Evolutionary conservation across 805 yeast species (phyloP).

Genomic region (Candida ovalis): DNA sequence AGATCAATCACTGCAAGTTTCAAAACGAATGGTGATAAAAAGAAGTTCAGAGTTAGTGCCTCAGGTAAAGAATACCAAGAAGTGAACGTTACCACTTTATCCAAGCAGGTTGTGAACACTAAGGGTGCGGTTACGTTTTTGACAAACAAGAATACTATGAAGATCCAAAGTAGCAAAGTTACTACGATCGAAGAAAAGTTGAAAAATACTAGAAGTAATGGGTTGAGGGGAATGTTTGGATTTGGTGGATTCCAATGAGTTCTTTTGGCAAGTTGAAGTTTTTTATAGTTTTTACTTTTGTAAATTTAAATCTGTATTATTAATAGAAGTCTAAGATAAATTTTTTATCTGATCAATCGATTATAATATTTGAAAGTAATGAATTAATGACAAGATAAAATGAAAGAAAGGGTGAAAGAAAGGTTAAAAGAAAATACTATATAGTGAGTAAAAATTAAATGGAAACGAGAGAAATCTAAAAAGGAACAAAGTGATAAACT

Average conservation of each 20-base stretch:
- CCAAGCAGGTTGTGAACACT: slow-evolving; percentile 20
- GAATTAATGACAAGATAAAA: not conserved
- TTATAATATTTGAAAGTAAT: not conserved
- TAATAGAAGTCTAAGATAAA: not conserved
- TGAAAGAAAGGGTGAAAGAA: not conserved
- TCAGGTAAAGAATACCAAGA: slow-evolving; percentile 26
- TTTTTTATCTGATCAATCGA: not conserved
- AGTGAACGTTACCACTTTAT: slow-evolving; percentile 28
- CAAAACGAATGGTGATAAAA: slow-evolving; percentile 13
- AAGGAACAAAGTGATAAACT: not conserved
- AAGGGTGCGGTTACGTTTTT: slow-evolving; percentile 29
- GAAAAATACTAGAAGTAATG: slow-evolving; percentile 9
- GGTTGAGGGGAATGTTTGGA: slow-evolving; percentile 13
- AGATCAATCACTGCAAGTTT: slow-evolving; percentile 30
- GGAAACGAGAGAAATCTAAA: not conserved
- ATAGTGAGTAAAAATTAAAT: not conserved
- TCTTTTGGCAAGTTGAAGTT: not conserved
- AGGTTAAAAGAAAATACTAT: not conserved
- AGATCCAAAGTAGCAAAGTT: slow-evolving; percentile 14
- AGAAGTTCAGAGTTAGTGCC: slow-evolving; percentile 17
- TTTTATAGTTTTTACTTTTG: not conserved
- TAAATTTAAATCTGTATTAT: not conserved
- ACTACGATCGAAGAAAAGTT: slow-evolving; percentile 18
- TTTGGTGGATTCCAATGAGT: slow-evolving; percentile 13
- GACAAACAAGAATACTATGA: slow-evolving; percentile 10